Conservation (phyloP, 306 rosid species). For the Vigna nakashimae region DNA sequence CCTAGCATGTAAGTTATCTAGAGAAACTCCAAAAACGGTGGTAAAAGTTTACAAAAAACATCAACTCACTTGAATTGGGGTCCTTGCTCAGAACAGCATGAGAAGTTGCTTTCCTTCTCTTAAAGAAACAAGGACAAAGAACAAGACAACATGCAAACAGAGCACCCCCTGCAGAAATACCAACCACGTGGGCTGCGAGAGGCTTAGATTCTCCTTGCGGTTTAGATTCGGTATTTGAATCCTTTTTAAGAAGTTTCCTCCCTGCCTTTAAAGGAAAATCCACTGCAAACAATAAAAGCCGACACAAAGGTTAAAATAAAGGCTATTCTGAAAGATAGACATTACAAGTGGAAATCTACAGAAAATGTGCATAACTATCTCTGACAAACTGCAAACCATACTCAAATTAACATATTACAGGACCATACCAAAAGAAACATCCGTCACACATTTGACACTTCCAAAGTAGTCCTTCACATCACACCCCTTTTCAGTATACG, state of each 20-base stretch:
- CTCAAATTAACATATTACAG: conserved; percentile 6
- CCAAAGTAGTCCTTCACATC: conserved; percentile 54
- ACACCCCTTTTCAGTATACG: conserved; percentile 67
- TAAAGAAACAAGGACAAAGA: conserved; percentile 81
- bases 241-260: conserved; percentile 70
- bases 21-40: neutral
- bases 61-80: conserved; percentile 72
- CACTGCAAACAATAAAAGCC: conserved; percentile 56
- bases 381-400: neutral
- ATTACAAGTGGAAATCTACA: conserved; percentile 13
- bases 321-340: neutral
- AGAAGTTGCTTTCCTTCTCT: conserved; percentile 54
- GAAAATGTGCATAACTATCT: conserved; percentile 28
- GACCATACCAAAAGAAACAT: conserved; percentile 62
- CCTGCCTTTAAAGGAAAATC: conserved; percentile 54
- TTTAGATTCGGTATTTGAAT: conserved; percentile 38
- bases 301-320: conserved; percentile 34
- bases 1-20: neutral
- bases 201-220: conserved; percentile 35
- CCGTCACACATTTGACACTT: conserved; percentile 54
- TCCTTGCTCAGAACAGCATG: conserved; percentile 65
- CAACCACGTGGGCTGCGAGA: conserved; percentile 45
- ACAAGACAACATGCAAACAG: conserved; percentile 69
- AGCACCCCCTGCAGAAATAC: conserved; percentile 63
- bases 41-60: conserved; percentile 16